phyloP scores from a whole-genome alignment of 345 rosid species.

The Citrus inodora region DNA sequence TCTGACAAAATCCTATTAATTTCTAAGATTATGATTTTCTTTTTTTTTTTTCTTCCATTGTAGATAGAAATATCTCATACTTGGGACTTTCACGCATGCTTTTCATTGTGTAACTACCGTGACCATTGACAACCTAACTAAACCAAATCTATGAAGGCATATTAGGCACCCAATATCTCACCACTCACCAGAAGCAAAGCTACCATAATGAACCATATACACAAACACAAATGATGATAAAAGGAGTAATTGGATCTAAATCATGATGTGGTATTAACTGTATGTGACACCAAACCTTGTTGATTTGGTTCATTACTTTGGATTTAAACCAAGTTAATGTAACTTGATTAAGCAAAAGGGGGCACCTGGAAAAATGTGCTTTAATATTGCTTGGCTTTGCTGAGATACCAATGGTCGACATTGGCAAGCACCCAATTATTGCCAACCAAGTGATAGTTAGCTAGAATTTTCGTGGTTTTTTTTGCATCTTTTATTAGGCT shows the following conservation, averaged over 20 bases:
- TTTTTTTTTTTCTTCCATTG: too few relatives aligned
- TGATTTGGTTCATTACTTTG: conserved; percentile 12
- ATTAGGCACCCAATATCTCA: conserved; percentile 24
- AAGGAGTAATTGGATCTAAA: background rate
- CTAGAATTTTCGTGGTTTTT: too few relatives aligned
- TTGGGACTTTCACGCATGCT: background rate
- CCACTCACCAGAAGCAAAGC: conserved; percentile 19
- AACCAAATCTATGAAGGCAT: conserved; percentile 20
- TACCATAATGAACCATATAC: background rate
- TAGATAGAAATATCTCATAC: background rate
- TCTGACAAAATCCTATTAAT: too few relatives aligned
- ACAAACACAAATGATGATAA: background rate
- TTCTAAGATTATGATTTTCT: too few relatives aligned
- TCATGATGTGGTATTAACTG: background rate
- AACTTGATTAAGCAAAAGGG: conserved; percentile 1
- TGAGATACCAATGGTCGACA: background rate
- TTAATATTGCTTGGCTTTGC: background rate
- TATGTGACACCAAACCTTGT: background rate
- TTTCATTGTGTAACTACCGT: conserved; percentile 23
- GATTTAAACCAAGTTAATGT: conserved; percentile 3
- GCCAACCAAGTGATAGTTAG: background rate
- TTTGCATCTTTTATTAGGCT: background rate
- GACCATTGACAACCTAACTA: conserved; percentile 19
- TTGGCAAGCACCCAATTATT: background rate
- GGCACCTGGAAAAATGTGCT: background rate